These are phyloP conservation scores for Anaeramoeba ignava DNA, from an alignment of 78 protist genomes.

Conservation along the genomic window DNA sequence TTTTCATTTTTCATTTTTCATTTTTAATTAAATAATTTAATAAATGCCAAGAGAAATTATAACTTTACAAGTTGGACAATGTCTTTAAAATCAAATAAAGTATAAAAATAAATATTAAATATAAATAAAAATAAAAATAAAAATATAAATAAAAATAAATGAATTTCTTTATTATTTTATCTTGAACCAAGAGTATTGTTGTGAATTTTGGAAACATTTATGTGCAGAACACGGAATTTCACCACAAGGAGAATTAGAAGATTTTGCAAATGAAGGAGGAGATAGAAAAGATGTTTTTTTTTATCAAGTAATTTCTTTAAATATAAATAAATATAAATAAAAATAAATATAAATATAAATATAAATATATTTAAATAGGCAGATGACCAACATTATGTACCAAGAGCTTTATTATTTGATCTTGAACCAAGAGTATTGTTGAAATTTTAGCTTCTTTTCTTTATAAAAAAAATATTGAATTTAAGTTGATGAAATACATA, in stretches of 20 bases:
- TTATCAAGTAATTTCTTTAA: slow-evolving; percentile 48
- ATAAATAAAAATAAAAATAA: not conserved
- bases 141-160: not conserved
- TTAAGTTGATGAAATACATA: too few species aligned
- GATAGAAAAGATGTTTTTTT: slow-evolving; percentile 98
- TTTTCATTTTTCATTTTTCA: too few species aligned
- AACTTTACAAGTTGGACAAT: slow-evolving; percentile 93
- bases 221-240: slow-evolving; percentile 93
- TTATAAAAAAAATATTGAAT: too few species aligned
- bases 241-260: slow-evolving; percentile 70
- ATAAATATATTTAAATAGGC: slow-evolving; percentile 38
- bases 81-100: slow-evolving; percentile 95
- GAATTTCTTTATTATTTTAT: slow-evolving; percentile 71
- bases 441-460: slow-evolving; percentile 4
- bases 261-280: slow-evolving; percentile 41
- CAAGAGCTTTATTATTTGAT: slow-evolving; percentile 90
- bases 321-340: not conserved
- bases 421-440: slow-evolving; percentile 86
- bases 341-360: not conserved
- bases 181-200: slow-evolving; percentile 86
- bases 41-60: slow-evolving; percentile 86
- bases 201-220: slow-evolving; percentile 92
- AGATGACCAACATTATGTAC: slow-evolving; percentile 94
- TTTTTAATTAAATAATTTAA: too few species aligned
- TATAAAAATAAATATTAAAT: not conserved